Evolutionary conservation across 371 early-diverging fungal species (phyloP).

Genomic region (Amoeboaphelidium protococcarum): DNA sequence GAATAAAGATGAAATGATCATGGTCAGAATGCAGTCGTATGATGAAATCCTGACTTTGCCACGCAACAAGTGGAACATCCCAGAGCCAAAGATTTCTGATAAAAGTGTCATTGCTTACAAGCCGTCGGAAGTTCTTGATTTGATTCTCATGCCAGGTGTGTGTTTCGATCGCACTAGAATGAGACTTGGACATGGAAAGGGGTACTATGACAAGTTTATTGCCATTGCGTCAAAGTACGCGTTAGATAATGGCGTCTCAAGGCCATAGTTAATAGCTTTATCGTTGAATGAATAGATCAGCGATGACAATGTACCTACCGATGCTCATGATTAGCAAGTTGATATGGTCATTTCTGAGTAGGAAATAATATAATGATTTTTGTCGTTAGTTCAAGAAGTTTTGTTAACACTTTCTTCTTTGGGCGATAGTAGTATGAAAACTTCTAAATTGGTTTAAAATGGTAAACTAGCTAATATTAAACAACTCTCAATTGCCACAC

Average conservation of each 20-base stretch:
- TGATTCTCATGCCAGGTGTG: constrained; percentile 35
- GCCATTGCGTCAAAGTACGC: not conserved
- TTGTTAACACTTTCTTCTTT: too few species aligned
- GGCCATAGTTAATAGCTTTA: not conserved
- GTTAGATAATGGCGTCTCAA: not conserved
- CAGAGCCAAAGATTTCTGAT: constrained; percentile 26
- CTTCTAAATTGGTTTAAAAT: too few species aligned
- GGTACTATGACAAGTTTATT: constrained; percentile 11
- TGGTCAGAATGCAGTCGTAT: constrained; percentile 28
- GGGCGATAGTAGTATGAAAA: too few species aligned
- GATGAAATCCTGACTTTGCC: constrained; percentile 29
- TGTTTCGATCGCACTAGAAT: constrained; percentile 31
- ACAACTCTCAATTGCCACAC: too few species aligned
- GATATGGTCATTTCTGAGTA: not conserved
- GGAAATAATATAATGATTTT: not conserved
- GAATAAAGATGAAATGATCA: constrained; percentile 28
- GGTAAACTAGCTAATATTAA: too few species aligned
- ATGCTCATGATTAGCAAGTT: not conserved
- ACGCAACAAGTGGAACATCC: constrained; percentile 33
- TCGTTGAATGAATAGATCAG: not conserved
- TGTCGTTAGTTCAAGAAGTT: too few species aligned
- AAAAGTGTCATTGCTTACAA: constrained; percentile 11
- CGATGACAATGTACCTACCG: not conserved
- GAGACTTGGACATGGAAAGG: constrained; percentile 41
- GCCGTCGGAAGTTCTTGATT: constrained; percentile 23